These are phyloP conservation scores for Russula ochroleuca DNA, from an alignment of 768 basidiomycete genomes.

Conservation along the genomic window DNA sequence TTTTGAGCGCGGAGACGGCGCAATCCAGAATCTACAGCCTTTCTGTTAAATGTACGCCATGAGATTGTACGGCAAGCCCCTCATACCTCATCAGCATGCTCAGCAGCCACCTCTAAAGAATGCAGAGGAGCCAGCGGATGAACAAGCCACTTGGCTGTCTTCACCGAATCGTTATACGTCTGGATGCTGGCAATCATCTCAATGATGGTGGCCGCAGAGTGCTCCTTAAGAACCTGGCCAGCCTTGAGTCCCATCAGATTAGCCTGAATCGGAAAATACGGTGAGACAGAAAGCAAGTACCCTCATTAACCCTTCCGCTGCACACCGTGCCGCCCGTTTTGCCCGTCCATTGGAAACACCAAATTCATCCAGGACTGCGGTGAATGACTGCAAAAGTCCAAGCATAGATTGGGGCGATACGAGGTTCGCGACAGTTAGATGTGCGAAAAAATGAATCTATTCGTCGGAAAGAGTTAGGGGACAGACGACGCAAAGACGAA, in stretches of 20 bases:
- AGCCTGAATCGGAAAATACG: not conserved
- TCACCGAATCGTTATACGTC: conserved; percentile 59
- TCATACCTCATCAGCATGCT: conserved; percentile 60
- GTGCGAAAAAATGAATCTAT: conserved; percentile 92
- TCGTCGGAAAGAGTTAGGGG: not conserved
- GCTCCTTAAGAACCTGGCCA: conserved; percentile 60
- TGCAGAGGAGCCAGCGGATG: conserved; percentile 56
- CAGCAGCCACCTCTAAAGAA: conserved; percentile 40
- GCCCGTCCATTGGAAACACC: conserved; percentile 83
- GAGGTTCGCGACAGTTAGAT: conserved; percentile 70
- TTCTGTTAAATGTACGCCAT: not conserved
- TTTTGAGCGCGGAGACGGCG: conserved; percentile 57
- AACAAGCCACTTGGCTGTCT: conserved; percentile 58
- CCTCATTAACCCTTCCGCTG: conserved; percentile 76
- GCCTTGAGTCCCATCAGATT: conserved; percentile 43
- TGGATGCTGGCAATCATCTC: conserved; percentile 72
- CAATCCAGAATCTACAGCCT: conserved; percentile 64
- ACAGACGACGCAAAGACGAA: not conserved
- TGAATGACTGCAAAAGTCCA: conserved; percentile 76
- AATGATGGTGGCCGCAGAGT: conserved; percentile 52
- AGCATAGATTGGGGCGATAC: conserved; percentile 77
- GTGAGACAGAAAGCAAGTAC: conserved; percentile 37
- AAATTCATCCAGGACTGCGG: conserved; percentile 83
- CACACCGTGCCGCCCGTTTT: conserved; percentile 74
- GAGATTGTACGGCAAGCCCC: conserved; percentile 5